phyloP scores from a whole-genome alignment of 139 green algal species.

The Desmodesmus armatus region DNA sequence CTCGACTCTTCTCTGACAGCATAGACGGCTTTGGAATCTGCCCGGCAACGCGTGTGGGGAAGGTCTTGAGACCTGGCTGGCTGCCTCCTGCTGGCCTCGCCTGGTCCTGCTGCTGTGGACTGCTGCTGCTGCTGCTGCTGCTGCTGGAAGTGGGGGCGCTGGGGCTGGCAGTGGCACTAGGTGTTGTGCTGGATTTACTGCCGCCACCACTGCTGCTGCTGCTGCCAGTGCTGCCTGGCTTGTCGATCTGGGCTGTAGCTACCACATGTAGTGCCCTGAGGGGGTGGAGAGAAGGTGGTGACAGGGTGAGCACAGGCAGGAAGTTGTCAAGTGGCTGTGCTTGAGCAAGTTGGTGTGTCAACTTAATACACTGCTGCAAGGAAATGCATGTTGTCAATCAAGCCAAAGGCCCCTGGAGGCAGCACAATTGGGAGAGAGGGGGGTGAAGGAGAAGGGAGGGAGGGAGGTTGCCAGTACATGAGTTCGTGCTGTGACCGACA shows the following conservation, averaged over 20 bases:
- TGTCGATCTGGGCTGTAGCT: slow-evolving; percentile 2
- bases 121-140: slow-evolving; percentile 20
- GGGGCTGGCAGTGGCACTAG: neutral
- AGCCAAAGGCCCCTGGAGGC: too few relatives aligned
- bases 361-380: too few relatives aligned
- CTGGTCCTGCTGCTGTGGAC: neutral
- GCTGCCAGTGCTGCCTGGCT: slow-evolving; percentile 9
- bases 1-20: slow-evolving; percentile 15
- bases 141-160: too few relatives aligned
- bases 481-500: too few relatives aligned
- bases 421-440: too few relatives aligned
- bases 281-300: neutral
- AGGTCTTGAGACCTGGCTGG: neutral
- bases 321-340: too few relatives aligned
- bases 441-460: too few relatives aligned
- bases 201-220: slow-evolving; percentile 21
- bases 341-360: neutral
- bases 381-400: too few relatives aligned
- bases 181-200: neutral
- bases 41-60: neutral
- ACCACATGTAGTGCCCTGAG: slow-evolving; percentile 8
- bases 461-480: too few relatives aligned
- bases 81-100: neutral
- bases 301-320: neutral
- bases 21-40: slow-evolving; percentile 24